phyloP scores from a whole-genome alignment of 2,329 filamentous ascomycete genomes.

The Macrophomina pseudophaseolina region DNA sequence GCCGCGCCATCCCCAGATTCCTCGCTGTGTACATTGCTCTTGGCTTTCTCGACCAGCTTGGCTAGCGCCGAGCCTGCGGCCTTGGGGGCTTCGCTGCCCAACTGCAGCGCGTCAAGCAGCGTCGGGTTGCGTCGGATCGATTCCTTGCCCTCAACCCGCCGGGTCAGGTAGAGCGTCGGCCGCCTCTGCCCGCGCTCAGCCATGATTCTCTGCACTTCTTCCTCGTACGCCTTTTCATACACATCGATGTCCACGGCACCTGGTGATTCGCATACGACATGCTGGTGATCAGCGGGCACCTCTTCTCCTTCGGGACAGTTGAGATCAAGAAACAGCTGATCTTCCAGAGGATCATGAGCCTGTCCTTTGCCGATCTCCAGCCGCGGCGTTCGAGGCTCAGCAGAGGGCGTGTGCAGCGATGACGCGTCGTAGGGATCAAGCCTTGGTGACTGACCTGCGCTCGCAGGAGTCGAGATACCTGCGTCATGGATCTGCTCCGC shows the following conservation, averaged over 20 bases:
- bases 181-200: slow-evolving; percentile 48
- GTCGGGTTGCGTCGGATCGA: slow-evolving; percentile 40
- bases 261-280: slow-evolving; percentile 80
- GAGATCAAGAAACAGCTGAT: slow-evolving; percentile 75
- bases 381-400: slow-evolving; percentile 12
- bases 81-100: slow-evolving; percentile 38
- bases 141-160: slow-evolving; percentile 54
- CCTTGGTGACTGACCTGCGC: slow-evolving; percentile 8
- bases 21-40: slow-evolving; percentile 29
- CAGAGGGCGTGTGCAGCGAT: background rate
- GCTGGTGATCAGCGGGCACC: slow-evolving; percentile 42
- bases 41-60: slow-evolving; percentile 43
- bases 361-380: slow-evolving; percentile 55
- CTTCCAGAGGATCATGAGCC: slow-evolving; percentile 67
- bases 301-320: slow-evolving; percentile 61
- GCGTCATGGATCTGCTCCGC: slow-evolving; percentile 33
- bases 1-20: slow-evolving; percentile 17
- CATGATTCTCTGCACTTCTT: slow-evolving; percentile 77
- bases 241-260: slow-evolving; percentile 84
- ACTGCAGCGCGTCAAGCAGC: slow-evolving; percentile 38
- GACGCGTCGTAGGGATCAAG: slow-evolving; percentile 19
- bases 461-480: slow-evolving; percentile 4
- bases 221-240: slow-evolving; percentile 85
- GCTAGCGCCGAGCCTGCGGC: slow-evolving; percentile 36
- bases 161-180: slow-evolving; percentile 63